Evolutionary conservation across 2,329 filamentous ascomycete genomes (phyloP), one percentile per base, ranked within the genome.

Genomic region (Ophiocordyceps camponoti-floridani): DNA sequence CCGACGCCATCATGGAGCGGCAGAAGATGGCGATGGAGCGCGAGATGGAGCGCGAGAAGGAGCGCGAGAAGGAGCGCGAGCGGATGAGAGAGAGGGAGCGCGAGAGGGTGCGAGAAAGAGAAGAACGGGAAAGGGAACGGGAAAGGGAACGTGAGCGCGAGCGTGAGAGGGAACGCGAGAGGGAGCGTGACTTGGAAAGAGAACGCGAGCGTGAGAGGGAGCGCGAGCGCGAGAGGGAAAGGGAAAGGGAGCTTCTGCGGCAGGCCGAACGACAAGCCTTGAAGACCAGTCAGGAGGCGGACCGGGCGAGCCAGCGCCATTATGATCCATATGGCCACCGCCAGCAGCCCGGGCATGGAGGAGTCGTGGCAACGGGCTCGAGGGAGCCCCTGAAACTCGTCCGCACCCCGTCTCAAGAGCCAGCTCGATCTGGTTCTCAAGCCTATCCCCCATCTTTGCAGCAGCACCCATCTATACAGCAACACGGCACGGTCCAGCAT

Each of bases 231-330:
- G 49, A 51, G 6, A 31, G 48, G 11, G 55, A 60, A 23, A 48
- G 53, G 23, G 54, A 60, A 43, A 53, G 52, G 28, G 58, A 60
- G 28, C 43, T 58, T 42, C 46, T 45, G 16, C 56, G 55, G 4
- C 56, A 57, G 31, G 45, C 50, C 6, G 57, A 61, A 41, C 52
- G 57, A 13, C 58, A 57, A 41, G 47, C 58, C n/a, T 46, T 61
- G 46, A 54, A 57, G 13, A 53, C 73, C 42, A 73, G 74, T 54
- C 68, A 72, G 49, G 72, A 75, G 50, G 64, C 64, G 3, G 70
- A 73, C 41, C 54, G 55, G n/a, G 50, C 54, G 12, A 55, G 54
- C 12, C 61, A 59, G 33, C 62, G 62, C 46, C 67, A 64, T 35
- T 68, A 66, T 47, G 70, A 74, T 37, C 57, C 61, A 0, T 72